Conservation (phyloP, 352 stramenopile genomes). For the Achlya hypogyna region DNA sequence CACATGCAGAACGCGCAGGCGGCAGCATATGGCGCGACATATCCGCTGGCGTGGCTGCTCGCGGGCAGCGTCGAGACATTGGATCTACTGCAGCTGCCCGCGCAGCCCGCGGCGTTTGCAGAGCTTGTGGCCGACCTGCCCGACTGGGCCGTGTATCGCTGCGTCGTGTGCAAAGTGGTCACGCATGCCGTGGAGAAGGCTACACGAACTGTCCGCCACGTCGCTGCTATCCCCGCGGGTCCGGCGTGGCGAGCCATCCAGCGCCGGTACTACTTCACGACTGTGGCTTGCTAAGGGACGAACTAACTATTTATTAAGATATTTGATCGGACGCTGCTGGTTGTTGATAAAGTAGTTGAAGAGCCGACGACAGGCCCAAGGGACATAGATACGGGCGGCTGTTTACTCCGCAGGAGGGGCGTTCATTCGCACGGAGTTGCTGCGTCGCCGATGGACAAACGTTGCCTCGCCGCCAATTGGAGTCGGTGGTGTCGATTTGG, state of each 20-base stretch:
- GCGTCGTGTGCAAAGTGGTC: background rate
- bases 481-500: constrained; percentile 2
- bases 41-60: background rate
- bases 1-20: background rate
- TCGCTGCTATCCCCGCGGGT: background rate
- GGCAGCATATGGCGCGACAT: background rate
- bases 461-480: background rate
- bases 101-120: background rate
- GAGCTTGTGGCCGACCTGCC: background rate
- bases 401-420: background rate
- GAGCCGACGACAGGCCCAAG: too few relatives aligned
- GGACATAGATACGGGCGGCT: background rate
- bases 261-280: background rate
- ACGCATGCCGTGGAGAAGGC: background rate
- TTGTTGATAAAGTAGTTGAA: too few relatives aligned
- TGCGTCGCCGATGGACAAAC: background rate
- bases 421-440: background rate
- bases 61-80: background rate
- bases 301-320: background rate
- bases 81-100: background rate
- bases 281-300: too few relatives aligned
- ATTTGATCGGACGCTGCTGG: too few relatives aligned
- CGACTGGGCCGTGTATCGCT: constrained; percentile 5
- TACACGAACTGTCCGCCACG: background rate
- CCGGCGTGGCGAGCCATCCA: background rate